Conservation (phyloP, 1,139 yeast species). For the Blastobotrys ciferrii region DNA sequence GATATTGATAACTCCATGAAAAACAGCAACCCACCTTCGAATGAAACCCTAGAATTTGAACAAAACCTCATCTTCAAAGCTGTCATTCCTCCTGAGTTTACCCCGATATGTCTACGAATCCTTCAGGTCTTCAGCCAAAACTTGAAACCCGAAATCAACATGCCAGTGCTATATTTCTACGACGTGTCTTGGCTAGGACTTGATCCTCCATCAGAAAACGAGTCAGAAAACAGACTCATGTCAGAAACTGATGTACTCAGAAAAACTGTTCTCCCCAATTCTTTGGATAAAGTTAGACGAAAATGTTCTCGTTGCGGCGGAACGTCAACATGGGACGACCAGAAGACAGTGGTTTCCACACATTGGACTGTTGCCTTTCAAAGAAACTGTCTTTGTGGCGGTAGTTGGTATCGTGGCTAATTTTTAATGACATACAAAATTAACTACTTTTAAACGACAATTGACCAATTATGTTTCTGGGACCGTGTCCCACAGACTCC, state of each 20-base stretch:
- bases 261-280: constrained; percentile 32
- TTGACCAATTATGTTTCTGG: no score
- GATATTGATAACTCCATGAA: constrained; percentile 49
- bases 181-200: constrained; percentile 70
- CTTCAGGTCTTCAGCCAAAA: constrained; percentile 34
- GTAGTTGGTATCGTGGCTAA: constrained; percentile 50
- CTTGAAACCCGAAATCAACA: constrained; percentile 33
- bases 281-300: constrained; percentile 35
- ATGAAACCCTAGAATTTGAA: constrained; percentile 46
- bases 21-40: constrained; percentile 11
- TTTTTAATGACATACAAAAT: no score
- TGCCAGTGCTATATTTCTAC: constrained; percentile 56
- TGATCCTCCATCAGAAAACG: constrained; percentile 29
- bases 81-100: constrained; percentile 48
- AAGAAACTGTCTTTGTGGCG: constrained; percentile 77
- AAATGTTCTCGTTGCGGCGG: constrained; percentile 71
- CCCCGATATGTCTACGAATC: constrained; percentile 39
- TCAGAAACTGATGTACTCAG: constrained; percentile 31
- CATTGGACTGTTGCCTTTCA: constrained; percentile 76
- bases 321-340: constrained; percentile 46
- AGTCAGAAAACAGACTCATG: constrained; percentile 10
- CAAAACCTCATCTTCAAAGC: constrained; percentile 69
- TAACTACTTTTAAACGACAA: neutral
- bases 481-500: no score
- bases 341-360: constrained; percentile 38